A percentile compares a stretch with the other conserved stretches of the same genome.
These are phyloP conservation scores for Comarum palustre DNA, from an alignment of 306 rosid species.

Conservation along the genomic window DNA sequence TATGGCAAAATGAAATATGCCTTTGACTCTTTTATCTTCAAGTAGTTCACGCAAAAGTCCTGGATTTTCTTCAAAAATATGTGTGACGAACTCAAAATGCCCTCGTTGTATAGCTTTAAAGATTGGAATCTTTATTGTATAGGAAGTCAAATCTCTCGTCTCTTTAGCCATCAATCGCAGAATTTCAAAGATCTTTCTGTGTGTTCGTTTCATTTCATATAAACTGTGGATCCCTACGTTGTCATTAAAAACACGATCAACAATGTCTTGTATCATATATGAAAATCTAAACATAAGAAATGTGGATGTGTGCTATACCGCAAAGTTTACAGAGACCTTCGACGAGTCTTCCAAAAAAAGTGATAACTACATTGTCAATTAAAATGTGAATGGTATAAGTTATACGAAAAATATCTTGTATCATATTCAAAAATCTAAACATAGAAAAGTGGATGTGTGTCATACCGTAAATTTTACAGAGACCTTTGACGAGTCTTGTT, in stretches of 20 bases:
- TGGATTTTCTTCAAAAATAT: background rate
- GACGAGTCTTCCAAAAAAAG: background rate
- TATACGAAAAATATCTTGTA: too few species aligned
- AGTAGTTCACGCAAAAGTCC: too few species aligned
- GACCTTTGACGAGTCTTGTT: too few species aligned
- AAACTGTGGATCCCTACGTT: too few species aligned
- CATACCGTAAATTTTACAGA: too few species aligned
- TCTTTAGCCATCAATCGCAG: background rate
- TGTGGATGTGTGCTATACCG: background rate
- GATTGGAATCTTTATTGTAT: background rate
- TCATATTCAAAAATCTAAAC: too few species aligned
- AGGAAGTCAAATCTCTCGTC: background rate
- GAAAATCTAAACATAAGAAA: too few species aligned
- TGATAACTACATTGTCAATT: background rate
- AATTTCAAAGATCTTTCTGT: too few species aligned
- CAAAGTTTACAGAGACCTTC: background rate
- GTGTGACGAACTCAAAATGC: background rate
- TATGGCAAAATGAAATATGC: background rate
- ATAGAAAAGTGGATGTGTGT: too few species aligned
- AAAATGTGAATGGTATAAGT: too few species aligned
- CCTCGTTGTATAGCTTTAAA: background rate
- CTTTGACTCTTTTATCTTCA: background rate
- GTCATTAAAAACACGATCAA: background rate
- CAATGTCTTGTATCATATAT: too few species aligned
- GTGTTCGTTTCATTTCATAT: too few species aligned